Evolutionary conservation across 495 filamentous ascomycete species (phyloP), one percentile per base, ranked within the genome.

Genomic region (Acidiella bohemica): DNA sequence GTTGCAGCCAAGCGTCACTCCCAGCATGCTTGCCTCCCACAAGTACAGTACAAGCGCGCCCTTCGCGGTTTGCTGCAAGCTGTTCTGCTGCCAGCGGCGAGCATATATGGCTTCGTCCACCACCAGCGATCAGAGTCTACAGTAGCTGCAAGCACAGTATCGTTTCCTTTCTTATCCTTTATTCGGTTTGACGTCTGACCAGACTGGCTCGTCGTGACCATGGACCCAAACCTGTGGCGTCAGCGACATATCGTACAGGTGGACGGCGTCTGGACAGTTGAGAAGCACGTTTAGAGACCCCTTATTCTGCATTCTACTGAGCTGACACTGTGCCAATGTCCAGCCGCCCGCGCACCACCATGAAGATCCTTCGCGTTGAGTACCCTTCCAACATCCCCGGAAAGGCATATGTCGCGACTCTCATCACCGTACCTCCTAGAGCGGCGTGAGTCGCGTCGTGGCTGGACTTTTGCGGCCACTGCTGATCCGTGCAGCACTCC

Each of bases 371-470:
- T 8, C 30, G 30, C 7, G 17, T 33, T 7, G 30, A 33, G 17
- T 14, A 33, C 8, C 30, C 30, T 6, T 33, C 30, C 30, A 33
- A 33, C 30, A 33, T 33, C 8, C 30, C 30, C 14, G 30, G 30
- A 7, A 33, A 33, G 30, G 17, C 30, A 6, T 33, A 9, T 14
- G 14, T 33, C 7, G 30, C 30, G 6, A 17, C 14, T 7, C 14
- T 33, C 8, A 18, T 33, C 30, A 33, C 30, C 16, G 14, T 33
- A 6, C 30, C 30, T 10, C 30, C 30, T 7, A 33, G 17, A 7
- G 30, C 30, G 17, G 30, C 30, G 30, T 33, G 17, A 33, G 30
- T 17, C 7, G 17, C 8, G 8, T 10, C 30, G 17, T 17, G 10
- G 7, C 7, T 33, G 30, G 14, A 14, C 8, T 11, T 33, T 6